A percentile compares a stretch with the other conserved stretches of the same genome.
phyloP scores from a whole-genome alignment of 805 yeast genomes.

The Helenozyma baotianmanensis region DNA sequence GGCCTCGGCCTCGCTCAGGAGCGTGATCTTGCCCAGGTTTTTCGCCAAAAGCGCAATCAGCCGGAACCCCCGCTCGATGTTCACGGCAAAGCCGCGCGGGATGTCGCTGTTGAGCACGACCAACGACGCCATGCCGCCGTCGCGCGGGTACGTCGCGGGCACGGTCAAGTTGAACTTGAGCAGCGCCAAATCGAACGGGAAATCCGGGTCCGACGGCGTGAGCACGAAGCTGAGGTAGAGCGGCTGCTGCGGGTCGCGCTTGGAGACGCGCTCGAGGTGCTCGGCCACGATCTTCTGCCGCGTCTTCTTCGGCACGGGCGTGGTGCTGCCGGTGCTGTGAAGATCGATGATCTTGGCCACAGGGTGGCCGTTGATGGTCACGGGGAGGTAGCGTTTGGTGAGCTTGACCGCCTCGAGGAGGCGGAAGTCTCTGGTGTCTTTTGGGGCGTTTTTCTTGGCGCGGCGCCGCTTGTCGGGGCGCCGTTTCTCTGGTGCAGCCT shows the following conservation, averaged over 20 bases:
- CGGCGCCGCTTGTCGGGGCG: background rate
- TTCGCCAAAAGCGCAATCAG: constrained; percentile 31
- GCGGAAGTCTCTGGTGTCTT: constrained; percentile 17
- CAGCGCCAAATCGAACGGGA: constrained; percentile 58
- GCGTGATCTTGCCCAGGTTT: constrained; percentile 8
- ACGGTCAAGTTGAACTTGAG: constrained; percentile 50
- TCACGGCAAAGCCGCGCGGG: constrained; percentile 63
- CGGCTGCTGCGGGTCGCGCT: constrained; percentile 13
- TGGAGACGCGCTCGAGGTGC: constrained; percentile 10
- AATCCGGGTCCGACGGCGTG: constrained; percentile 66
- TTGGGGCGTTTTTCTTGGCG: constrained; percentile 7
- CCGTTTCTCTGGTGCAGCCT: background rate
- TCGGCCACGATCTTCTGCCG: constrained; percentile 8
- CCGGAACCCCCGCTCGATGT: constrained; percentile 62
- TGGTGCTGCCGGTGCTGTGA: background rate
- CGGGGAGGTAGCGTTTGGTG: constrained; percentile 25
- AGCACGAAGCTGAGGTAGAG: constrained; percentile 43
- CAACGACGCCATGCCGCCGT: constrained; percentile 42
- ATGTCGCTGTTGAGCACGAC: constrained; percentile 61
- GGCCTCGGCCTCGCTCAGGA: constrained; percentile 15
- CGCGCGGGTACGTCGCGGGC: constrained; percentile 52
- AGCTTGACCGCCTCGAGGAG: constrained; percentile 31
- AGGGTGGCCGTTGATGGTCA: constrained; percentile 34
- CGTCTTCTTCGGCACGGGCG: constrained; percentile 7
- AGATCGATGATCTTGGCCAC: constrained; percentile 13